phyloP scores from a whole-genome alignment of 805 yeast genomes.

The Wickerhamomyces chaumierensis region DNA sequence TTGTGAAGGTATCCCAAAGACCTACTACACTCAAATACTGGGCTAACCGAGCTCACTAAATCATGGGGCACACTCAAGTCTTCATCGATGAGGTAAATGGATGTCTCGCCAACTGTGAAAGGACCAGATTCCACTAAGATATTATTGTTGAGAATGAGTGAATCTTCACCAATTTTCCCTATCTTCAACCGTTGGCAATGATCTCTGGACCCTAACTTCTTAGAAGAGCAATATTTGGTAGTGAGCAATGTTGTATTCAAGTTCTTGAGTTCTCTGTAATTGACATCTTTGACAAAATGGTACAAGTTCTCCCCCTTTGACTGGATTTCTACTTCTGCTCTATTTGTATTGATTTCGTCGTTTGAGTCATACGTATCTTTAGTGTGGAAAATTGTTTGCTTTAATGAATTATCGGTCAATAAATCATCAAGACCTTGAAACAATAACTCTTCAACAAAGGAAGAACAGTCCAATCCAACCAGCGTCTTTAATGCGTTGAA shows the following conservation, averaged over 20 bases:
- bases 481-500: constrained; percentile 49
- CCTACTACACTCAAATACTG: constrained; percentile 49
- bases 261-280: constrained; percentile 21
- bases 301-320: constrained; percentile 38
- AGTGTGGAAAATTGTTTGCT: constrained; percentile 56
- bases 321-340: constrained; percentile 3
- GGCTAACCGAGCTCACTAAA: constrained; percentile 54
- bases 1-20: constrained; percentile 48
- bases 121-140: constrained; percentile 33
- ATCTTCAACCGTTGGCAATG: constrained; percentile 48
- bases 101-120: constrained; percentile 45
- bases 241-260: constrained; percentile 25
- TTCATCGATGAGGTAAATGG: constrained; percentile 55
- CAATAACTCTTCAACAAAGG: constrained; percentile 59
- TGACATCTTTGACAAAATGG: constrained; percentile 43
- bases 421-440: constrained; percentile 45
- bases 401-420: constrained; percentile 38
- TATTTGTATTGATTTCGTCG: background rate
- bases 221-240: constrained; percentile 43
- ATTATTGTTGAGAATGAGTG: constrained; percentile 43
- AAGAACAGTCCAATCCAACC: constrained; percentile 45
- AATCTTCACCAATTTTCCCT: constrained; percentile 20
- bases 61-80: constrained; percentile 53
- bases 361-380: constrained; percentile 18
- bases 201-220: constrained; percentile 40